Conservation (phyloP, 257 asterid genomes). For the Penstemon barbatus region DNA sequence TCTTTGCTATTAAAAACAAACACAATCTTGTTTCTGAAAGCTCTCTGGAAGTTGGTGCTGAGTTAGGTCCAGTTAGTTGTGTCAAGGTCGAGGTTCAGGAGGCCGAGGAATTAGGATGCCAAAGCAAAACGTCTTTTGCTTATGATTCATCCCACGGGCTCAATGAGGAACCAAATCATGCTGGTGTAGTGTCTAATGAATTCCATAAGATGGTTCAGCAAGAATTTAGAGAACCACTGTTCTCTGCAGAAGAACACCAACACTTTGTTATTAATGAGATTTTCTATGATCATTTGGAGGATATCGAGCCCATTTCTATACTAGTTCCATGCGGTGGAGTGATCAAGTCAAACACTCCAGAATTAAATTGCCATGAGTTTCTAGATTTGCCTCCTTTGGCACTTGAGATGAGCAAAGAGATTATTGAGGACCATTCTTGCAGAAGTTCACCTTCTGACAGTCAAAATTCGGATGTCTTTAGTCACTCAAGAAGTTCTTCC, state of each 20-base stretch:
- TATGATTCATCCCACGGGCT: constrained; percentile 24
- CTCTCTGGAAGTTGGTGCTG: constrained; percentile 28
- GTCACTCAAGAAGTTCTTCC: constrained; percentile 32
- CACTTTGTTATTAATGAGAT: constrained; percentile 41
- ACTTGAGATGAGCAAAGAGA: constrained; percentile 26
- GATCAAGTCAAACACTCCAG: constrained; percentile 32
- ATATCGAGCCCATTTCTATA: constrained; percentile 33
- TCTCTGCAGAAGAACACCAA: constrained; percentile 30
- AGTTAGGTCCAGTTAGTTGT: constrained; percentile 24
- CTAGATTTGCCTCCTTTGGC: constrained; percentile 38
- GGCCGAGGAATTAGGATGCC: constrained; percentile 33
- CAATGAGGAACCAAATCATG: constrained; percentile 29
- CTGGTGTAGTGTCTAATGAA: constrained; percentile 19
- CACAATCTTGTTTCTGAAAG: constrained; percentile 35
- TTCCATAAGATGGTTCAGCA: constrained; percentile 23
- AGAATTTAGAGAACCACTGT: constrained; percentile 28
- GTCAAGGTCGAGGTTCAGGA: constrained; percentile 53
- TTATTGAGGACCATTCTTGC: constrained; percentile 23
- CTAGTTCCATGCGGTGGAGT: constrained; percentile 29
- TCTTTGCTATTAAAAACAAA: constrained; percentile 33
- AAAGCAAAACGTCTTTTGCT: constrained; percentile 17
- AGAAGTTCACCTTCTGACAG: constrained; percentile 29
- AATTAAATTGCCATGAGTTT: constrained; percentile 26
- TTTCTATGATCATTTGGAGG: constrained; percentile 44
- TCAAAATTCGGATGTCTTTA: constrained; percentile 31